Evolutionary conservation across 2,329 filamentous ascomycete species (phyloP).

Genomic region (Cladobotryum protrusum): DNA sequence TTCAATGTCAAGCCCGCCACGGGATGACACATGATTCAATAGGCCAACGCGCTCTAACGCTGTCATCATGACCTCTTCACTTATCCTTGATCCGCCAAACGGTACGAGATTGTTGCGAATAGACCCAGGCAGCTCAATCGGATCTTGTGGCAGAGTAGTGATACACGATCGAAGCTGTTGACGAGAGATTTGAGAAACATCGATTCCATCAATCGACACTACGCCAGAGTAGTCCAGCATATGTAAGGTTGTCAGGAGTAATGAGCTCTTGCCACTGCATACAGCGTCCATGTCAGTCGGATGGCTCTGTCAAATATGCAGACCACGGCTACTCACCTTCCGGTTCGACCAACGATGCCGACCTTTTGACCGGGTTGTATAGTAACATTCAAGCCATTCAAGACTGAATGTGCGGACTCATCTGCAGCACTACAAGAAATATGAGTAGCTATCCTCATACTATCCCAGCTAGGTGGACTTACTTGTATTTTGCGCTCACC

Average conservation of each 20-base stretch:
- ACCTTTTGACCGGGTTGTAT: constrained; percentile 17
- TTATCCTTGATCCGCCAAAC: neutral
- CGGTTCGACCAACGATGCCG: constrained; percentile 17
- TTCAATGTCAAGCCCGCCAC: constrained; percentile 11
- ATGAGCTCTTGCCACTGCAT: constrained; percentile 19
- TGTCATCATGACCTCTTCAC: constrained; percentile 6
- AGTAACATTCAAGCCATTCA: constrained; percentile 11
- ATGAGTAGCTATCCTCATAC: neutral
- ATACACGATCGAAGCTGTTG: constrained; percentile 23
- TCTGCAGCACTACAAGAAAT: neutral
- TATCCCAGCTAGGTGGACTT: constrained; percentile 3
- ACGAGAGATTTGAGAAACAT: constrained; percentile 20
- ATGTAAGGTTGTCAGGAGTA: constrained; percentile 6
- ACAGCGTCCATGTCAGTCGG: constrained; percentile 16
- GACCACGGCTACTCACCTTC: constrained; percentile 9
- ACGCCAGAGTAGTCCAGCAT: constrained; percentile 16
- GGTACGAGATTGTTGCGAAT: constrained; percentile 9
- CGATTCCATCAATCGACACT: constrained; percentile 23
- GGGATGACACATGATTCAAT: constrained; percentile 1
- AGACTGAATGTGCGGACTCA: neutral
- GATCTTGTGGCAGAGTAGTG: constrained; percentile 25
- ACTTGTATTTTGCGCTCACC: constrained; percentile 13
- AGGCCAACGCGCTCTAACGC: constrained; percentile 13
- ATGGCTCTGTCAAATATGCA: constrained; percentile 16
- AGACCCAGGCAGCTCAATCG: constrained; percentile 14